Base-by-base conservation (phyloP, 2,329 filamentous ascomycete genomes). In the Penicillium capsulatum region DNA sequence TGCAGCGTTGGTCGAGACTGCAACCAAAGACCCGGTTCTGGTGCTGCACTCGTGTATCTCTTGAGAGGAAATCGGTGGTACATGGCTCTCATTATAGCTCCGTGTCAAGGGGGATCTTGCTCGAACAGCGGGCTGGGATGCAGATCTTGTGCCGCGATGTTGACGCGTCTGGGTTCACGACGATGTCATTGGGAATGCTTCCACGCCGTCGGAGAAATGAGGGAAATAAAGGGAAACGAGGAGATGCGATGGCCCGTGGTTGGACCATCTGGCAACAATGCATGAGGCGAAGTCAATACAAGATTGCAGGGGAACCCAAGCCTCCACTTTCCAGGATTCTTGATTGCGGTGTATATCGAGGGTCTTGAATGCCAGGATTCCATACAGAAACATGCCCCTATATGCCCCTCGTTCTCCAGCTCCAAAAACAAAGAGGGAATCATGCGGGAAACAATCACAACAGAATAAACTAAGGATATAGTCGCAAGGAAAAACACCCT, bases 1-100 rank as follows among this genome's bases (percentile, higher is more conserved):
- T 54, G 49, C 52, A 50, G 37, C 19, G 29, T 44, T 44, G 49
- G 52, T 51, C 39, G 30, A 40, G 38, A 55, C 40, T 44, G 29
- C 43, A 54, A 54, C 40, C 7, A 17, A 3, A 13, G 19, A 24
- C 17, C 24, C 28, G 17, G 20, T 19, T 14, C 28, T 15, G 34
- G 13, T 17, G 33, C 38, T 30, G 40, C 34, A 24, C 22, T 35
- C 24, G 36, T 44, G 48, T 46, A 40, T 22, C 42, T 44, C 33
- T 17, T 27, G 39, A 9, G 26, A 32, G 16, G 34, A 24, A 34
- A 34, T 34, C 14, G 20, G 40, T 48, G 19, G 37, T 39, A 43
- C 42, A 41, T 43, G n/a, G 14, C 8, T 28, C 35, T 28, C 16
- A 28, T 13, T 30, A 16, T 6, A 16, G 13, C 9, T 15, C 15